Percentiles rank a stretch among this genome's conserved stretches.
Conservation (phyloP, 495 filamentous ascomycete species). For the Podospora australis region DNA sequence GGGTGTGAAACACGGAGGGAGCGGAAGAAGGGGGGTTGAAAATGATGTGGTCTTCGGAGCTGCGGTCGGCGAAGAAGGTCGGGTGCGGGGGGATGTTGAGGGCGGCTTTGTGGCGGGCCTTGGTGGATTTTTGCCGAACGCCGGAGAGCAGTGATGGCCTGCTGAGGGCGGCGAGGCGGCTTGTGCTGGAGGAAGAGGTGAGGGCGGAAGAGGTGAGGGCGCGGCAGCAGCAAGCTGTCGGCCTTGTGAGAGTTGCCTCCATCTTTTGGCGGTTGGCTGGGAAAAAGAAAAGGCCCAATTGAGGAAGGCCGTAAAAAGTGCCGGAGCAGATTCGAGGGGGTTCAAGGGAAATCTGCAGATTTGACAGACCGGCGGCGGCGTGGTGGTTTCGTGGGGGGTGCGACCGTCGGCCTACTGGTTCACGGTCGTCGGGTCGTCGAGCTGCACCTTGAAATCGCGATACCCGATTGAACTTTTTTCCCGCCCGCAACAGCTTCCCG, state of each 20-base stretch:
- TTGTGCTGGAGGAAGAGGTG: slow-evolving; percentile 26
- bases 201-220: slow-evolving; percentile 8
- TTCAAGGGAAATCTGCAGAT: too few relatives aligned
- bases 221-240: slow-evolving; percentile 16
- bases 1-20: slow-evolving; percentile 78
- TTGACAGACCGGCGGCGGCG: neutral
- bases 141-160: slow-evolving; percentile 39
- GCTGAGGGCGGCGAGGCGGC: slow-evolving; percentile 27
- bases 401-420: slow-evolving; percentile 11
- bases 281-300: neutral
- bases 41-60: slow-evolving; percentile 61
- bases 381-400: neutral
- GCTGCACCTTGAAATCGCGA: slow-evolving; percentile 10
- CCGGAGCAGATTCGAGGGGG: too few relatives aligned
- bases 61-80: slow-evolving; percentile 52
- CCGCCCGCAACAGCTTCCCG: neutral
- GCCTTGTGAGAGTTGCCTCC: slow-evolving; percentile 12
- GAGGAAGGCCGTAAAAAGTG: neutral
- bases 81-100: slow-evolving; percentile 67
- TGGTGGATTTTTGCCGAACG: slow-evolving; percentile 59
- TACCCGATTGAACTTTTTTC: slow-evolving; percentile 13
- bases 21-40: slow-evolving; percentile 90
- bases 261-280: slow-evolving; percentile 10
- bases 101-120: slow-evolving; percentile 62
- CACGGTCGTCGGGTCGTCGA: slow-evolving; percentile 3